phyloP scores from a whole-genome alignment of 2,329 filamentous ascomycete genomes.

The Fusarium subtropicale region DNA sequence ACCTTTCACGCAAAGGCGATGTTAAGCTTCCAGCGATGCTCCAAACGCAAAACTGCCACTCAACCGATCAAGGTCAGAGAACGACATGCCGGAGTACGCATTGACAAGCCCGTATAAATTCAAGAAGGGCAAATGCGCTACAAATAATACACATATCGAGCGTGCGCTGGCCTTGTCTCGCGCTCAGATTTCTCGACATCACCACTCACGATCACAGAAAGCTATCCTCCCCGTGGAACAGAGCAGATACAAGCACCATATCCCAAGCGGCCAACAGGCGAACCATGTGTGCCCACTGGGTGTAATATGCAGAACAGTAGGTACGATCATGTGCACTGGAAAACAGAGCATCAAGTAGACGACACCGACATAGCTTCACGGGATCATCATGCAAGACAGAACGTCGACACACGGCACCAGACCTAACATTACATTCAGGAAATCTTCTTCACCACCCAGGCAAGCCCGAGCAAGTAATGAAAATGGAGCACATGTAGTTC shows the following conservation, averaged over 20 bases:
- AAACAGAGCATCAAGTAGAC: neutral
- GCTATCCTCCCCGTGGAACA: slow-evolving; percentile 68
- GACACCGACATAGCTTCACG: neutral
- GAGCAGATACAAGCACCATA: neutral
- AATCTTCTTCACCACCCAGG: slow-evolving; percentile 51
- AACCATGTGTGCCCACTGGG: neutral
- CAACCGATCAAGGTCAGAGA: too few relatives aligned
- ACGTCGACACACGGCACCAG: too few relatives aligned
- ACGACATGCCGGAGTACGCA: neutral
- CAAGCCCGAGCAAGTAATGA: slow-evolving; percentile 53
- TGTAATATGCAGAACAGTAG: neutral
- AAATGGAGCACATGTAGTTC: slow-evolving; percentile 49
- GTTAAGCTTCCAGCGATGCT: neutral
- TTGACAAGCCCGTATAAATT: too few relatives aligned
- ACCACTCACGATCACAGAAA: neutral
- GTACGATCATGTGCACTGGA: neutral
- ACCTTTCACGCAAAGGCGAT: neutral
- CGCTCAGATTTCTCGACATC: neutral
- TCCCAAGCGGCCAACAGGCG: neutral
- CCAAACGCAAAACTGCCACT: neutral
- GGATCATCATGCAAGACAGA: neutral
- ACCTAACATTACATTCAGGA: neutral
- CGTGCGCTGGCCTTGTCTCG: neutral
- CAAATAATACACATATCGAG: too few relatives aligned
- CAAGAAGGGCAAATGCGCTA: too few relatives aligned